Conservation (phyloP, 2,329 filamentous ascomycete genomes). For the Eurotiales sp. region DNA sequence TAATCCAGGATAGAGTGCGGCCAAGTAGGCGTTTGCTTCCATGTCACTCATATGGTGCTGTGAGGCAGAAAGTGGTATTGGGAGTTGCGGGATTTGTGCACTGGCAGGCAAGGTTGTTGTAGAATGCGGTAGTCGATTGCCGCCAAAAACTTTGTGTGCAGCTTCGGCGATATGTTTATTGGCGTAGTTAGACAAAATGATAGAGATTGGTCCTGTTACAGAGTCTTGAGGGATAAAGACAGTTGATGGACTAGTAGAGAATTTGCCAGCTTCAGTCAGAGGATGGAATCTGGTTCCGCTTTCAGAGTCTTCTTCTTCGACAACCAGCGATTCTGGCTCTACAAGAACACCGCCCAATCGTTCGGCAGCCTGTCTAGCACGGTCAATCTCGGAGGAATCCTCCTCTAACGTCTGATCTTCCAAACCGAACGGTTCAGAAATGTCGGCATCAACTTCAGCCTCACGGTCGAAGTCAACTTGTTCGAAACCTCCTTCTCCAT, state of each 20-base stretch:
- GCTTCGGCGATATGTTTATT: constrained; percentile 70
- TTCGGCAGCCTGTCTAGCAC: constrained; percentile 37
- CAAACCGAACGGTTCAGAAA: constrained; percentile 29
- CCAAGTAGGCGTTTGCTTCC: constrained; percentile 58
- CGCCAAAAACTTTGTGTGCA: constrained; percentile 73
- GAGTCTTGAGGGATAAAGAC: constrained; percentile 68
- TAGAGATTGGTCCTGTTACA: constrained; percentile 66
- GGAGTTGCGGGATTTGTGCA: constrained; percentile 50
- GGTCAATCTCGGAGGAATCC: constrained; percentile 26
- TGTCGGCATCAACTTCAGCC: constrained; percentile 20
- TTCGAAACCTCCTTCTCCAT: constrained; percentile 36
- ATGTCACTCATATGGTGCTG: constrained; percentile 58
- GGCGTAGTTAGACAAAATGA: constrained; percentile 64
- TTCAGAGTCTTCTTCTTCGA: constrained; percentile 36
- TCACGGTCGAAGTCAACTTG: constrained; percentile 27
- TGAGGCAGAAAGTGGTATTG: constrained; percentile 55
- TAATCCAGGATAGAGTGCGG: constrained; percentile 58
- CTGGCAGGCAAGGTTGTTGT: constrained; percentile 61
- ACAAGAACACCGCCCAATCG: constrained; percentile 39
- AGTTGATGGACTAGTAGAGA: constrained; percentile 68
- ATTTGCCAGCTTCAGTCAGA: constrained; percentile 70
- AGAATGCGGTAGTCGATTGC: constrained; percentile 70
- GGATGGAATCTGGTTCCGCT: constrained; percentile 62
- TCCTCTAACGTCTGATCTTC: constrained; percentile 22
- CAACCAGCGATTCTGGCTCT: constrained; percentile 34